Evolutionary conservation across 805 yeast genomes (phyloP).

Genomic region (Groenewaldozyma tartarivorans): DNA sequence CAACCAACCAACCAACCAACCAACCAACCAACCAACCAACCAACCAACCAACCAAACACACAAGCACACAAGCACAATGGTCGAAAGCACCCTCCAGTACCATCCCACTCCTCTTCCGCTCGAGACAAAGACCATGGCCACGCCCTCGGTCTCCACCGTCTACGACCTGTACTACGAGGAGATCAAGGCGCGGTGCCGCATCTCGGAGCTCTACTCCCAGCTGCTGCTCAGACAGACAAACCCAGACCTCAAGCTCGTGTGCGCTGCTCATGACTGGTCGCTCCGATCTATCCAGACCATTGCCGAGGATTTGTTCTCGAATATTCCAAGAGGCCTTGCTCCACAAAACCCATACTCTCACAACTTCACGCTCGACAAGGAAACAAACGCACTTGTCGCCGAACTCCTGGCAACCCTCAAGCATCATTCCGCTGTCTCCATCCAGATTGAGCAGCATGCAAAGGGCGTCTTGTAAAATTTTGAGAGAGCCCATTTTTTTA

Average conservation of each 20-base stretch:
- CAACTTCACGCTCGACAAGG: conserved; percentile 15
- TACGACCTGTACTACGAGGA: conserved; percentile 11
- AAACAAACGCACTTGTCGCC: conserved; percentile 16
- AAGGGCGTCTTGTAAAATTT: conserved; percentile 26
- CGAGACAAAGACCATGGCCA: conserved; percentile 6
- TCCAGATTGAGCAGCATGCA: conserved; percentile 25
- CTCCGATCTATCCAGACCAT: conserved; percentile 23
- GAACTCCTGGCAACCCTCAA: conserved; percentile 21
- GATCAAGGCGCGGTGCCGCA: conserved; percentile 27
- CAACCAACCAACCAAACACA: conserved; percentile 6
- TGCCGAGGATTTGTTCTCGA: conserved; percentile 22
- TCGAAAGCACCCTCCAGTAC: too few relatives aligned
- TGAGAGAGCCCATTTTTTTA: too few relatives aligned
- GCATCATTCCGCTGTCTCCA: conserved; percentile 18
- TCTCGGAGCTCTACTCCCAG: conserved; percentile 21
- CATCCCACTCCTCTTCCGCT: neutral
- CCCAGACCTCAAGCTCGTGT: conserved; percentile 21
- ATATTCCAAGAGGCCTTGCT: conserved; percentile 18
- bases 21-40: too few relatives aligned
- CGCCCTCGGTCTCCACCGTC: conserved; percentile 2
- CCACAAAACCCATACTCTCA: conserved; percentile 21
- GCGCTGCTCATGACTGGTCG: conserved; percentile 29
- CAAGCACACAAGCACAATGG: neutral
- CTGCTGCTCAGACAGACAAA: conserved; percentile 19
- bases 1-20: too few relatives aligned